Base-by-base conservation (phyloP, 805 yeast genomes). In the Lachancea cidri region DNA sequence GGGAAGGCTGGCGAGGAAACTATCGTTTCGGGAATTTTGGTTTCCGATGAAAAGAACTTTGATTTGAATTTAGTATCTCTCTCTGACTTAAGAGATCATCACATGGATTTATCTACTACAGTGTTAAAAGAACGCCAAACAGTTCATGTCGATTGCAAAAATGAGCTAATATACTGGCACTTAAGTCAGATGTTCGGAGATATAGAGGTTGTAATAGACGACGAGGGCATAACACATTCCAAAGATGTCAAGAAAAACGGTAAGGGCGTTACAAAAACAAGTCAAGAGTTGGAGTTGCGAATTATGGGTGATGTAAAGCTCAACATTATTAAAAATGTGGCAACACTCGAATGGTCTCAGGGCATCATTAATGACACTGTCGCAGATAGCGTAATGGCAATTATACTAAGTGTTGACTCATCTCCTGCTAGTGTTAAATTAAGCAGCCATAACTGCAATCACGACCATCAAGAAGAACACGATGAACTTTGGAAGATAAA, bases 161-260 rank as follows among this genome's bases (percentile, higher is more conserved):
- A 85, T 25, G 83, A 85, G 35, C 70, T 93, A 43, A 77, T 93
- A 45, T 74, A 76, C 45, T 93, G 94, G 88, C 98, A 93, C 58
- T 73, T 93, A 43, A 77, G 82, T 44, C 98, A 89, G 58, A 93
- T 93, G 98, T 93, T 91, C 72, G 98, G 97, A 1, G 76, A 72
- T 54, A 75, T 88, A 4, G 79, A 81, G 34, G 74, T 86, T 2
- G 42, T 79, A 3, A 70, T 70, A 39, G 87, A 81, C 49, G 80
- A 76, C 41, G 72, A 68, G n/a, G 54, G 58, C 30, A 43, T 62
- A 9, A 56, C 65, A 1, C 46, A 35, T 6, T 33, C 39, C 3
- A 43, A 37, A n/a, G 44, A 30, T 7, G 17, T n/a, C 4, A 37
- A 45, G n/a, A 37, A 31, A 7, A 45, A 35, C 11, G 29, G 22